Evolutionary conservation across 768 basidiomycete genomes (phyloP).

Genomic region (Daedaleopsis nitida): DNA sequence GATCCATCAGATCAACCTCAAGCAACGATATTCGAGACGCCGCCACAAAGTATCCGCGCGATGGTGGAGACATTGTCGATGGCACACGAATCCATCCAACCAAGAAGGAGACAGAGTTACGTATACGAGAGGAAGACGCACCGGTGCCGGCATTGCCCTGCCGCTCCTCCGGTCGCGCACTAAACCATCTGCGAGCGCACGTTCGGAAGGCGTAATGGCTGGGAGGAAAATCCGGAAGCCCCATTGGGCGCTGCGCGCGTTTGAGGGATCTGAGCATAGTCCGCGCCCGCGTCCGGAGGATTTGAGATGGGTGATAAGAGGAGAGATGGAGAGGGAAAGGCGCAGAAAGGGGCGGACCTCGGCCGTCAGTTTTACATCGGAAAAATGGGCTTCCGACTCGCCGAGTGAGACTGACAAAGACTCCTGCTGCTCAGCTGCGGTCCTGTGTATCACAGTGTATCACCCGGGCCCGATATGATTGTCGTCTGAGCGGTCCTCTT

Average conservation of each 20-base stretch:
- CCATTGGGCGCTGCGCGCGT: not conserved
- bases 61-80: no score
- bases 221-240: not conserved
- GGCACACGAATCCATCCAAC: no score
- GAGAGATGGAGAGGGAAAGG: not conserved
- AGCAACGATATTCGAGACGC: no score
- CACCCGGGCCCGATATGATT: not conserved
- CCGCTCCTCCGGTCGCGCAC: conserved; percentile 41
- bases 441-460: no score
- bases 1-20: no score
- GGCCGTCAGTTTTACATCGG: not conserved
- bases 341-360: not conserved
- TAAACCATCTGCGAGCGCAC: conserved; percentile 41
- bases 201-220: conserved; percentile 2
- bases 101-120: not conserved
- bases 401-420: conserved; percentile 6
- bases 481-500: not conserved
- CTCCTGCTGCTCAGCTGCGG: not conserved
- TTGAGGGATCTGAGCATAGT: conserved; percentile 5
- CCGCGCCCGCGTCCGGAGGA: not conserved
- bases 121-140: conserved; percentile 13
- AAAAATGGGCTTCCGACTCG: conserved; percentile 9
- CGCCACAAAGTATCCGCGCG: no score
- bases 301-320: not conserved
- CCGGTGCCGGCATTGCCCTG: conserved; percentile 8